These are phyloP conservation scores for Cladosporium halotolerans DNA, from an alignment of 2,329 filamentous ascomycete species.

Conservation along the genomic window DNA sequence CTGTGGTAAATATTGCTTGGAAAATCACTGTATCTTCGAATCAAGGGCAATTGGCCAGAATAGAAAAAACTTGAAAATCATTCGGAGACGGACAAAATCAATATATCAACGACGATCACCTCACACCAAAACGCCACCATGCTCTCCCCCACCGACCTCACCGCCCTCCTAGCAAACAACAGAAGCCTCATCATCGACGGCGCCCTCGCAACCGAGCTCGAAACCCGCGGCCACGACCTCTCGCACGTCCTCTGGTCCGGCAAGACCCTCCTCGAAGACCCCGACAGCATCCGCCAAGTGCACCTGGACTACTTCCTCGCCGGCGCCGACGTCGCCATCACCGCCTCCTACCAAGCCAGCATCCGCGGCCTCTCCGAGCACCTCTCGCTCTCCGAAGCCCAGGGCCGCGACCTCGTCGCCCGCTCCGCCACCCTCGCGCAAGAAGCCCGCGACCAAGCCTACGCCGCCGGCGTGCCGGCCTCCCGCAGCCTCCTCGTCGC, in stretches of 20 bases:
- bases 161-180: constrained; percentile 1
- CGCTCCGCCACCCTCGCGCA: constrained; percentile 38
- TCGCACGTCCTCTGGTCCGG: constrained; percentile 42
- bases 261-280: constrained; percentile 34
- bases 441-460: constrained; percentile 32
- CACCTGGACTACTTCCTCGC: constrained; percentile 41
- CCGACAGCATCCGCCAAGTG: constrained; percentile 36
- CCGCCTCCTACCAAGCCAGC: constrained; percentile 44
- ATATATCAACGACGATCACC: not conserved
- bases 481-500: constrained; percentile 32
- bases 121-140: not conserved
- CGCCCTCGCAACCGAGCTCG: constrained; percentile 43
- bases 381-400: constrained; percentile 27
- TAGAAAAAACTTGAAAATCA: not conserved
- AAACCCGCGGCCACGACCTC: constrained; percentile 38
- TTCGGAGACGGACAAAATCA: not conserved
- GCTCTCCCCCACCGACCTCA: constrained; percentile 1
- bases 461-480: constrained; percentile 8
- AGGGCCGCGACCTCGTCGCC: constrained; percentile 33
- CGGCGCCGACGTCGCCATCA: constrained; percentile 43
- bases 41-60: not conserved
- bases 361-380: constrained; percentile 36
- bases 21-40: too few species aligned
- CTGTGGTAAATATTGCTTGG: too few species aligned
- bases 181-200: constrained; percentile 37